Evolutionary conservation across 768 basidiomycete species (phyloP).

Genomic region (Leccinum imitatum): DNA sequence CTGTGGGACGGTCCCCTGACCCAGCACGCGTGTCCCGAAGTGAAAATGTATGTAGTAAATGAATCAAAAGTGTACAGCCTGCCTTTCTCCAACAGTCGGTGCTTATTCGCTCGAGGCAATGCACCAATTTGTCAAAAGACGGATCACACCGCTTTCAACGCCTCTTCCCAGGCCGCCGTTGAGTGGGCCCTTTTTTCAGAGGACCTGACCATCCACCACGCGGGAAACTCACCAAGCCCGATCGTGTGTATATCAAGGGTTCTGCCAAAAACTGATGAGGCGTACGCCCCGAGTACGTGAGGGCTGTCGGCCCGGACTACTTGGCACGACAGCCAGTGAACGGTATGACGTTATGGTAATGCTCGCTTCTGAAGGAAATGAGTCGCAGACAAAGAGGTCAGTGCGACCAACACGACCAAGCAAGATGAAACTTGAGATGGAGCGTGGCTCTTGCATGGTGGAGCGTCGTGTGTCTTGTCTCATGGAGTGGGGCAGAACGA

Average conservation of each 20-base stretch:
- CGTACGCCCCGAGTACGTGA: background rate
- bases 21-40: slow-evolving; percentile 10
- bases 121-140: slow-evolving; percentile 1
- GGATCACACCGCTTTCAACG: slow-evolving; percentile 1
- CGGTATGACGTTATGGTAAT: background rate
- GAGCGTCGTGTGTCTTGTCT: slow-evolving; percentile 11
- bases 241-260: slow-evolving; percentile 6
- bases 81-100: background rate
- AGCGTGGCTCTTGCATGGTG: slow-evolving; percentile 9
- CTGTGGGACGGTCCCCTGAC: slow-evolving; percentile 23
- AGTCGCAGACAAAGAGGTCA: background rate
- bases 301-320: background rate
- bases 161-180: background rate
- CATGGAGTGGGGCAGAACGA: slow-evolving; percentile 10
- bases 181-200: background rate
- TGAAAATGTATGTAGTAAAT: background rate
- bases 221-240: background rate
- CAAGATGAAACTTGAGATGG: background rate
- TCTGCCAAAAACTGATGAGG: background rate
- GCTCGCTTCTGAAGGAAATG: background rate
- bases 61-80: slow-evolving; percentile 12
- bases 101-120: slow-evolving; percentile 3
- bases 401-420: background rate
- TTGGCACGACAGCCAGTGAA: background rate
- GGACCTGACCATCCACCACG: background rate